These are phyloP conservation scores for Ulmus americana DNA, from an alignment of 331 rosid genomes.

Conservation along the genomic window DNA sequence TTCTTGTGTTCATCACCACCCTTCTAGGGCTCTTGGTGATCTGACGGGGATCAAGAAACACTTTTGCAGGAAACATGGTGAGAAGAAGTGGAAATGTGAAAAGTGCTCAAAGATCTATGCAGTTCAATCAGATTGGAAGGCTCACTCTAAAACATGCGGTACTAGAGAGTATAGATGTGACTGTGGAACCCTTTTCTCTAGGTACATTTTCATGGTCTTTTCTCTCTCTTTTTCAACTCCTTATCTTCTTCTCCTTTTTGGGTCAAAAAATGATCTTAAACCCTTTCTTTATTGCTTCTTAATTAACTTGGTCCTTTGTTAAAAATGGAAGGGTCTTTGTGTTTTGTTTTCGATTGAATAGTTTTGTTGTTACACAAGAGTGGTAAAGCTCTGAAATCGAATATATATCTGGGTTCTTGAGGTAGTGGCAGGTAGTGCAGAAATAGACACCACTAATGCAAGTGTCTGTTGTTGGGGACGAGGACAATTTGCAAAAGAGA, in stretches of 20 bases:
- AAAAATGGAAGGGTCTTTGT: constrained; percentile 5
- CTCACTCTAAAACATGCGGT: constrained; percentile 95
- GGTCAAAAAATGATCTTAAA: no score
- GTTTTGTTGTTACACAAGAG: constrained; percentile 23
- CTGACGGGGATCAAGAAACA: constrained; percentile 96
- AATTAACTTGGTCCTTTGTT: constrained; percentile 16
- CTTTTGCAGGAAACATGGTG: constrained; percentile 88
- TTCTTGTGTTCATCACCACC: constrained; percentile 87
- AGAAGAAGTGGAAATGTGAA: constrained; percentile 97
- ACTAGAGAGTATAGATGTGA: constrained; percentile 94
- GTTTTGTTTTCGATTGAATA: background rate
- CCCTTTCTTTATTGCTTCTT: no score
- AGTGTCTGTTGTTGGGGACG: constrained; percentile 29
- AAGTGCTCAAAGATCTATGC: constrained; percentile 93
- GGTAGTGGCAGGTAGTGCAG: constrained; percentile 35
- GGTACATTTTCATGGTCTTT: constrained; percentile 33
- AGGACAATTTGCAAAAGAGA: constrained; percentile 13
- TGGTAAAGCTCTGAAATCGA: constrained; percentile 26
- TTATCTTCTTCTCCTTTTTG: background rate
- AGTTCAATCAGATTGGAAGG: constrained; percentile 97
- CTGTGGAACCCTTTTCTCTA: constrained; percentile 95
- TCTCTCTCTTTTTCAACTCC: background rate
- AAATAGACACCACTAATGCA: constrained; percentile 39
- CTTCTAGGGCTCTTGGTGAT: constrained; percentile 92
- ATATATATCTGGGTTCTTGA: constrained; percentile 23